A percentile compares a stretch with the other conserved stretches of the same genome.
These are phyloP conservation scores for Coemansia sp. DNA, from an alignment of 192 early-diverging fungal genomes.

Conservation along the genomic window DNA sequence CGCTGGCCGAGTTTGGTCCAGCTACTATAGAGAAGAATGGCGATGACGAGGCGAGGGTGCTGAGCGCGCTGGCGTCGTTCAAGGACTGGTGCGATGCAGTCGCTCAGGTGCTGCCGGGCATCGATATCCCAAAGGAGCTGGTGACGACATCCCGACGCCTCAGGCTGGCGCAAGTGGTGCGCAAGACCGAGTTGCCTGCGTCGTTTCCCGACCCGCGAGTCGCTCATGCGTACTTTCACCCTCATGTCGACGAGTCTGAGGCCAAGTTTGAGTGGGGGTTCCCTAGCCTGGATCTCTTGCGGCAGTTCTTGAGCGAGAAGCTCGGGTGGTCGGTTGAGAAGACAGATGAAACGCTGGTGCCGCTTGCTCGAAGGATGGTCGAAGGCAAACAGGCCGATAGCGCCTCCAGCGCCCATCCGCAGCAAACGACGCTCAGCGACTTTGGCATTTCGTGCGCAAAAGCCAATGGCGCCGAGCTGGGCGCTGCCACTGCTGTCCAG, in stretches of 20 bases:
- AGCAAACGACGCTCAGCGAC: constrained; percentile 36
- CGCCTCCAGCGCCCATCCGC: background rate
- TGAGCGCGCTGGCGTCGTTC: constrained; percentile 29
- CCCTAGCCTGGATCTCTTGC: constrained; percentile 54
- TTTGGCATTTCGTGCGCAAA: constrained; percentile 3
- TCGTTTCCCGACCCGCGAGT: constrained; percentile 83
- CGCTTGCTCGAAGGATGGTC: constrained; percentile 48
- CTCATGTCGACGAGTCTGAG: constrained; percentile 61
- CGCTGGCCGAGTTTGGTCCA: constrained; percentile 73
- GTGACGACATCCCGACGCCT: constrained; percentile 24
- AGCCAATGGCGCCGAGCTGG: background rate
- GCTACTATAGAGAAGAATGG: constrained; percentile 8
- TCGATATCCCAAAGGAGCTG: constrained; percentile 38
- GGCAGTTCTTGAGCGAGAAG: constrained; percentile 51
- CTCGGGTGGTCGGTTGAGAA: constrained; percentile 49
- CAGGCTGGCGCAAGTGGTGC: constrained; percentile 63
- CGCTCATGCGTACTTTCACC: constrained; percentile 77
- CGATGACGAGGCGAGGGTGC: constrained; percentile 29
- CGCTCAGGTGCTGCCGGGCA: constrained; percentile 51
- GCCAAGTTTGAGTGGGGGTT: constrained; percentile 44
- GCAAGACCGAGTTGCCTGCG: constrained; percentile 68
- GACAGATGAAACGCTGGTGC: constrained; percentile 51
- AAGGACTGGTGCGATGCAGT: constrained; percentile 47
- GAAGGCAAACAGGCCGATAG: constrained; percentile 8
- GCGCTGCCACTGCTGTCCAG: background rate